Base-by-base conservation (phyloP, 2,329 filamentous ascomycete genomes). In the Sporothrix euskadiensis region DNA sequence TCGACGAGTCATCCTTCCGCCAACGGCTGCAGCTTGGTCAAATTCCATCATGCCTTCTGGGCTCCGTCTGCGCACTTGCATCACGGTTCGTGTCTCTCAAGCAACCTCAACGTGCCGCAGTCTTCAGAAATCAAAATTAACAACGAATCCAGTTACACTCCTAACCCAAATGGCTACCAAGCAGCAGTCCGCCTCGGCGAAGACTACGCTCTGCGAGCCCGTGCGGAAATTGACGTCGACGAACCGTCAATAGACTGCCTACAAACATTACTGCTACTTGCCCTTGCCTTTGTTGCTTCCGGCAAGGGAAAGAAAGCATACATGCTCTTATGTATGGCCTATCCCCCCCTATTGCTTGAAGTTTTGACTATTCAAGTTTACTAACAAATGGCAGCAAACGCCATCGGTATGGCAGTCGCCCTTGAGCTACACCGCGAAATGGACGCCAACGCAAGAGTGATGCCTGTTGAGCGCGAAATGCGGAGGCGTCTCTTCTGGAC, bases 401-500 rank as follows among this genome's bases (percentile, higher is more conserved):
- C 91, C 10, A 89, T 94, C 66, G 92, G 91, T 61, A 97, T 97
- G 93, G 90, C 91, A 1, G 89, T 94, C 81, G 93, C 92, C 3
- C 86, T 97, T 12, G 92, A 94, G 78, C 84, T 96, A 3, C 92
- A 97, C 79, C 89, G 92, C 44, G 94, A 97, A 82, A 83, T 91
- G 59, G 90, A 93, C 32, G 79, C 85, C 6, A 87, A 88, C 69
- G 83, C 88, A 14, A 87, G 88, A 72, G 85, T 92, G 12, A 88
- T 89, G 0, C 85, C 89, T 0, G 83, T 89, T 4, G 93, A 97
- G 79, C 88, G 91, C 73, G 94, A 97, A 82, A 90, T 90, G 78
- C 87, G 92, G 63, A 86, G 94, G 72, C 88, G 92, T n/a, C 83
- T 97, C 1, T 97, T 97, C 81, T 97, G 94, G 94, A 91, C 92